Evolutionary conservation across 495 filamentous ascomycete genomes (phyloP).

Genomic region (Aspergillus cristatus): DNA sequence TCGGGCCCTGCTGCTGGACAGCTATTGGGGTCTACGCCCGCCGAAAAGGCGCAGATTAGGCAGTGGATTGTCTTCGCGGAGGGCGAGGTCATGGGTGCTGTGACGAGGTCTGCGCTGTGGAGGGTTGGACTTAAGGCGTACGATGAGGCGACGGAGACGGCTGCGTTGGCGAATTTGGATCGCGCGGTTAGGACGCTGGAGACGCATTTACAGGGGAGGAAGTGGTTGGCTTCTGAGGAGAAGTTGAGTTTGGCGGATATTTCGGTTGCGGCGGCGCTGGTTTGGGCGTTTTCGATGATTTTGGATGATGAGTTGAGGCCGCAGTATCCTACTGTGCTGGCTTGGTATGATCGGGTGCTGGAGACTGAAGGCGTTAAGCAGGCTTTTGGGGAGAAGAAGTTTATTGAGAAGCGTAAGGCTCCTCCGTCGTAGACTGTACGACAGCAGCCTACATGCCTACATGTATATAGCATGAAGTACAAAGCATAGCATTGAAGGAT

Average conservation of each 20-base stretch:
- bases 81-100: constrained; percentile 29
- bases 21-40: constrained; percentile 37
- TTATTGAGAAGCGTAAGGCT: constrained; percentile 33
- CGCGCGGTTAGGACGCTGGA: constrained; percentile 36
- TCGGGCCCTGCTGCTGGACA: constrained; percentile 41
- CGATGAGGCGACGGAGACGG: constrained; percentile 26
- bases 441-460: too few relatives aligned
- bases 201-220: constrained; percentile 23
- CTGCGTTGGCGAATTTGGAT: constrained; percentile 15
- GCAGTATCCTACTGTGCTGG: constrained; percentile 32
- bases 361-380: constrained; percentile 40
- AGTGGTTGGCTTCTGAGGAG: constrained; percentile 37
- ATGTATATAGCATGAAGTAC: too few relatives aligned
- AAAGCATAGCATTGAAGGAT: background rate
- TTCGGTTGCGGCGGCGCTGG: constrained; percentile 30
- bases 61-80: constrained; percentile 44
- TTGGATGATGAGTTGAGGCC: constrained; percentile 44
- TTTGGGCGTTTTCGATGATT: constrained; percentile 28
- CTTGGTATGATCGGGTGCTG: constrained; percentile 34
- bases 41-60: constrained; percentile 38
- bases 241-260: constrained; percentile 47
- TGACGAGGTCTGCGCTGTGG: constrained; percentile 22
- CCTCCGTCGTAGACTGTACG: constrained; percentile 8
- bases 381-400: constrained; percentile 35
- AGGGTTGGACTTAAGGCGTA: constrained; percentile 22